Evolutionary conservation across 345 rosid genomes (phyloP), one percentile per base, ranked within the genome.

Genomic region (Eucalyptus cloeziana): DNA sequence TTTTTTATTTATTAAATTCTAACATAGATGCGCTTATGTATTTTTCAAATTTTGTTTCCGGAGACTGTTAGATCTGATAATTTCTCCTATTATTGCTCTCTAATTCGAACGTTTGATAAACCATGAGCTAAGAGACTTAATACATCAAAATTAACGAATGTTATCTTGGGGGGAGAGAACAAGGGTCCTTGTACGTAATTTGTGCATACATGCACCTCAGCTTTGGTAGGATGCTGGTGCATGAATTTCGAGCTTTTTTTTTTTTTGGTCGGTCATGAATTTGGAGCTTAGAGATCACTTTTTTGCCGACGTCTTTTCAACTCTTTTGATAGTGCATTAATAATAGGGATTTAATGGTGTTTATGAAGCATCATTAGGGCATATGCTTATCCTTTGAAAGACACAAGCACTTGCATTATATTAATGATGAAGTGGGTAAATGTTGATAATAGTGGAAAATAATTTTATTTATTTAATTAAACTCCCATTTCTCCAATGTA

Each of bases 1-100:
- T 19, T 7, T 4, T 49, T 49, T 11, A 1, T 47, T 47, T 47
- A 3, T 45, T 10, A 3, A 21, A 40, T 76, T 40, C 30, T 11
- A 40, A 22, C 30, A 4, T 10, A 21, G 30, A 76, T 0, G 3
- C 0, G 5, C 14, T 71, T 19, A 17, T 6, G 8, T 19, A 25
- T 40, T 22, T 76, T 21, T 76, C 2, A 76, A 40, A 37, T 22
- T n/a, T 64, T 5, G 22, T 10, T 76, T 12, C 4, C 1, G 15
- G 12, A 37, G 24, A 76, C 4, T 21, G 3, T 76, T 21, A 40
- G 11, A 37, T 76, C 5, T 3, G 8, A 6, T 76, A 21, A 8
- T 37, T 76, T 76, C 3, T 76, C 85, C 14, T 76, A 10, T 40
- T 40, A 76, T 76, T 21, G 12, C 85, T 21, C 85, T 6, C 24